These are phyloP conservation scores for Aspergillus hortae DNA, from an alignment of 2,329 filamentous ascomycete species.

Conservation along the genomic window DNA sequence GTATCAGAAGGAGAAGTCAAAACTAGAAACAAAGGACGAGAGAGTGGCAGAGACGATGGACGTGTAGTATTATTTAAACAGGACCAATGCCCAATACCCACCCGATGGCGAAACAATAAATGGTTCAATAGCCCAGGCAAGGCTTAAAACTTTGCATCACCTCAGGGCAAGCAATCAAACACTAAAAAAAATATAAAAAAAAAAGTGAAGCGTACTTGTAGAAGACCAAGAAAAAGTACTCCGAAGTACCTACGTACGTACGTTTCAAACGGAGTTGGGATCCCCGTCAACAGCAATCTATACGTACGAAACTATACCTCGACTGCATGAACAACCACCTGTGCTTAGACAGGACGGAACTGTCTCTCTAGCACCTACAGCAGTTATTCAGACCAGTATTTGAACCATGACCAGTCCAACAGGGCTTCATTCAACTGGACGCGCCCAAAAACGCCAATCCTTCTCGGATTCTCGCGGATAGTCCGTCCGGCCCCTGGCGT, in stretches of 20 bases:
- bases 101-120: conserved; percentile 10
- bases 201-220: too few relatives aligned
- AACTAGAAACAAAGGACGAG: neutral
- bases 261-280: neutral
- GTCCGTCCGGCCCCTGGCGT: neutral
- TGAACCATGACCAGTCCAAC: neutral
- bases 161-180: neutral
- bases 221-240: too few relatives aligned
- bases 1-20: too few relatives aligned
- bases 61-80: neutral
- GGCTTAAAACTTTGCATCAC: conserved; percentile 8
- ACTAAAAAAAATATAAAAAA: neutral
- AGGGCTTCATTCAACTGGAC: neutral
- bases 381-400: too few relatives aligned
- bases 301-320: too few relatives aligned
- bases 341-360: too few relatives aligned
- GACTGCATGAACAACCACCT: too few relatives aligned
- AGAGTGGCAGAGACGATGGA: neutral
- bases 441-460: neutral
- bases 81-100: neutral
- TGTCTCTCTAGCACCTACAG: too few relatives aligned
- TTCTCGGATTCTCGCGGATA: neutral
- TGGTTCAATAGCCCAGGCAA: conserved; percentile 18
- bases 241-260: neutral
- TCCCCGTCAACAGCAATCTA: too few relatives aligned